Conservation (phyloP, 805 yeast species). For the Pachysolen tannophilus region DNA sequence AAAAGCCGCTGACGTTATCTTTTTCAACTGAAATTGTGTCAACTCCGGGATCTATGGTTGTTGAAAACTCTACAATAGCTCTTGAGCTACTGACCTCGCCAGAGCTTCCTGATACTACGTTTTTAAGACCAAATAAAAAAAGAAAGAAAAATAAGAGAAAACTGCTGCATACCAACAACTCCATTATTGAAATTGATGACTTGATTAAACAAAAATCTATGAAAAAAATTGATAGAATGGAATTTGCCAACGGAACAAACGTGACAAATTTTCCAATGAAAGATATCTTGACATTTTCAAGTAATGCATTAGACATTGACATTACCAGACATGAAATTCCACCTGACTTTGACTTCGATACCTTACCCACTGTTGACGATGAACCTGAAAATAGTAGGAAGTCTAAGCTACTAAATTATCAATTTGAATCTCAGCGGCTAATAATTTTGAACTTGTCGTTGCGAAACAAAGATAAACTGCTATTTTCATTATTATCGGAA, state of each 20-base stretch:
- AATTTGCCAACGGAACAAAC: too few relatives aligned
- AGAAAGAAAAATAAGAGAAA: background rate
- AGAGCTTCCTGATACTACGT: slow-evolving; percentile 1
- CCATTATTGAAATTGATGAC: background rate
- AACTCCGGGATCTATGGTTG: background rate
- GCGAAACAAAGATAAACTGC: background rate
- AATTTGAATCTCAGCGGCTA: background rate
- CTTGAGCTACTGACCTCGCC: background rate
- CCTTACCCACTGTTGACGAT: background rate
- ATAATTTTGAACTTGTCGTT: slow-evolving; percentile 1
- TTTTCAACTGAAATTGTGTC: background rate
- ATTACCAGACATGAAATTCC: too few relatives aligned
- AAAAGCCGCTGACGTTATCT: background rate
- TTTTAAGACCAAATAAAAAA: background rate
- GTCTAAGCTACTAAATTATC: background rate
- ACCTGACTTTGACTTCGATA: too few relatives aligned
- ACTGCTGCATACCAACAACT: too few relatives aligned
- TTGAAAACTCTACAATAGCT: background rate
- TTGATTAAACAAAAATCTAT: background rate
- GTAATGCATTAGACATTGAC: too few relatives aligned
- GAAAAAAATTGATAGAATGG: background rate
- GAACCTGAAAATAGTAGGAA: background rate
- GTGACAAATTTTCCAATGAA: background rate
- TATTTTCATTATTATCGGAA: background rate
- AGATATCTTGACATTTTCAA: background rate